Evolutionary conservation across 768 basidiomycete species (phyloP).

Genomic region (Psilocybe subaeruginosa): DNA sequence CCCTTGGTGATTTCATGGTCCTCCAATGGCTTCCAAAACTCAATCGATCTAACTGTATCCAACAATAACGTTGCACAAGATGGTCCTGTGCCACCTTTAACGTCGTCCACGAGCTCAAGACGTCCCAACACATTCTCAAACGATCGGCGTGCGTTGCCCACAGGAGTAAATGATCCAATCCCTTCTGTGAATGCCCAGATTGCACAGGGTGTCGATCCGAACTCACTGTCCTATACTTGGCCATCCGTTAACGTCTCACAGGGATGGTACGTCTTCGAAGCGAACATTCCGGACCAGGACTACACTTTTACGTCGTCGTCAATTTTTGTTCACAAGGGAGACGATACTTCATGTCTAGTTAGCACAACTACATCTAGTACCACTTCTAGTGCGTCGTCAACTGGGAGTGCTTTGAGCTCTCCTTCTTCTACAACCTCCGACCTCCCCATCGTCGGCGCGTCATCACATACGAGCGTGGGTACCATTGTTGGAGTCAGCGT

Average conservation of each 20-base stretch:
- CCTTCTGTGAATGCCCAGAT: conserved; percentile 26
- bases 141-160: conserved; percentile 17
- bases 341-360: conserved; percentile 37
- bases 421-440: conserved; percentile 17
- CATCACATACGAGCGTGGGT: conserved; percentile 36
- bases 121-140: conserved; percentile 6
- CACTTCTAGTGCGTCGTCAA: conserved; percentile 10
- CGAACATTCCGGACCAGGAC: conserved; percentile 25
- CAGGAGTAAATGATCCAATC: conserved; percentile 15
- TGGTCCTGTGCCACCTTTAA: conserved; percentile 13
- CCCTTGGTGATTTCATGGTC: conserved; percentile 36
- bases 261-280: conserved; percentile 50
- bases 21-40: conserved; percentile 34
- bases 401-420: conserved; percentile 20
- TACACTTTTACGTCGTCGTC: conserved; percentile 18
- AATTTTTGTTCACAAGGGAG: conserved; percentile 35
- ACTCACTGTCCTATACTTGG: conserved; percentile 40
- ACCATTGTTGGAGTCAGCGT: conserved; percentile 57
- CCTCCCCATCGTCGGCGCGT: conserved; percentile 24
- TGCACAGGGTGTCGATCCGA: conserved; percentile 31
- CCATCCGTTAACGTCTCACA: conserved; percentile 43
- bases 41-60: conserved; percentile 39
- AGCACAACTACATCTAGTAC: conserved; percentile 9
- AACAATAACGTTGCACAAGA: conserved; percentile 37
- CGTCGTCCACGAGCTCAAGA: conserved; percentile 8